phyloP scores from a whole-genome alignment of 2,329 filamentous ascomycete genomes.

The Paecilomyces dactylethromorphus region DNA sequence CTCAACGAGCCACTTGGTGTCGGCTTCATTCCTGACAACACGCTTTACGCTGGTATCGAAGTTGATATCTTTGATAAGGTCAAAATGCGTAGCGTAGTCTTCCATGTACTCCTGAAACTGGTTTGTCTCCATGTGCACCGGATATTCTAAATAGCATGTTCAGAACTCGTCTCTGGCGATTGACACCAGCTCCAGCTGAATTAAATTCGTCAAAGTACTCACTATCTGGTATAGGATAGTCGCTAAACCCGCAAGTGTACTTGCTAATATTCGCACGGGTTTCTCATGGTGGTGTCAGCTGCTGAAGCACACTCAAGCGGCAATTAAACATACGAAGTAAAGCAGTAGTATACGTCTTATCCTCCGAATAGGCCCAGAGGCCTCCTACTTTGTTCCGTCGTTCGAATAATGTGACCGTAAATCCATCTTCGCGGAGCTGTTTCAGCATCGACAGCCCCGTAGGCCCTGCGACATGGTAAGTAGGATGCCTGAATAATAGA shows the following conservation, averaged over 20 bases:
- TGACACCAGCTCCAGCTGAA: not conserved
- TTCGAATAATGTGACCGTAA: constrained; percentile 36
- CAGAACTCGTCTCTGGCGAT: not conserved
- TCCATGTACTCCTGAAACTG: constrained; percentile 35
- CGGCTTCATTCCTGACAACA: constrained; percentile 16
- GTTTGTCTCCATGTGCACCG: constrained; percentile 11
- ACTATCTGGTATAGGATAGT: constrained; percentile 38
- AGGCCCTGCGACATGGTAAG: not conserved
- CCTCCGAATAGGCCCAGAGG: constrained; percentile 37
- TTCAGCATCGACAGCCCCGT: constrained; percentile 20
- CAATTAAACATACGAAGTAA: not conserved
- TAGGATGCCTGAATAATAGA: not conserved
- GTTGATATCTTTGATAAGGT: constrained; percentile 27
- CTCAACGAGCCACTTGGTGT: constrained; percentile 28
- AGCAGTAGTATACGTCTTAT: constrained; percentile 25
- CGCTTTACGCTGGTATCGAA: constrained; percentile 25
- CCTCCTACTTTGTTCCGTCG: constrained; percentile 36
- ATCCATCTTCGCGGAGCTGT: constrained; percentile 39
- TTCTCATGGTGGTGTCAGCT: constrained; percentile 7
- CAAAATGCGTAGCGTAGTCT: constrained; percentile 34
- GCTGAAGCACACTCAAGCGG: not conserved
- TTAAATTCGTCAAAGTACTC: not conserved
- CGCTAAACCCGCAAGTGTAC: constrained; percentile 34
- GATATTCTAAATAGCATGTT: constrained; percentile 12
- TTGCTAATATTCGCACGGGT: constrained; percentile 33